Evolutionary conservation across 2,329 filamentous ascomycete genomes (phyloP), one percentile per base, ranked within the genome.

Genomic region (Monosporascus sp.): DNA sequence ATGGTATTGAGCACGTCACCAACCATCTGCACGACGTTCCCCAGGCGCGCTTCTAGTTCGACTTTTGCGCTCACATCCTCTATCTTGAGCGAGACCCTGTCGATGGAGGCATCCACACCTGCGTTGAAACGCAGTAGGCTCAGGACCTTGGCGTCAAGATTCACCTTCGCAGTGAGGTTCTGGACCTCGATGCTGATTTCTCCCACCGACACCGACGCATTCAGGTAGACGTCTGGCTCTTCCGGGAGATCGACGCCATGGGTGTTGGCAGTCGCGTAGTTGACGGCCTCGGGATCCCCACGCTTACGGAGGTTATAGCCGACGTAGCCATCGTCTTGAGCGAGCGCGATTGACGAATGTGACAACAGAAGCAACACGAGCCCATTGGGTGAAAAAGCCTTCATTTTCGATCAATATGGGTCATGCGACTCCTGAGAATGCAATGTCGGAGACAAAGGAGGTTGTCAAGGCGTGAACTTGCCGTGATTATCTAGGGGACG

Each of bases 121-220:
- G 82, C 82, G 59, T 78, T 82, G 73, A 85, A 84, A 53, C 77
- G 70, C 45, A 85, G 75, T 45, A 85, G 72, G 56, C 77, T 74
- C 41, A 84, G 72, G 9, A 85, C 80, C 63, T 82, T 77, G 5
- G 79, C 80, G 55, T 82, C 79, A 35, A 84, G 72, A 62, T 82
- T 85, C 66, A 83, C 75, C 63, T 83, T 82, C 50, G 81, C 81
- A 1, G 79, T 81, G 52, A 85, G 73, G 61, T 85, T 84, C 55
- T 80, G 72, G 14, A 85, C 82, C 48, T 78, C 72, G 52, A 86
- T 76, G 64, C 75, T 72, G 68, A 86, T 85, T 62, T 80, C 76
- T 56, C 79, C 78, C 7, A 85, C 79, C 50, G 72, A 74, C 0
- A 85, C 76, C 1, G 74, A 77, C 8, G 82, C 82, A 59, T 85